phyloP scores from a whole-genome alignment of 1,284 basidiomycete genomes.

The Sporisorium scitamineum region DNA sequence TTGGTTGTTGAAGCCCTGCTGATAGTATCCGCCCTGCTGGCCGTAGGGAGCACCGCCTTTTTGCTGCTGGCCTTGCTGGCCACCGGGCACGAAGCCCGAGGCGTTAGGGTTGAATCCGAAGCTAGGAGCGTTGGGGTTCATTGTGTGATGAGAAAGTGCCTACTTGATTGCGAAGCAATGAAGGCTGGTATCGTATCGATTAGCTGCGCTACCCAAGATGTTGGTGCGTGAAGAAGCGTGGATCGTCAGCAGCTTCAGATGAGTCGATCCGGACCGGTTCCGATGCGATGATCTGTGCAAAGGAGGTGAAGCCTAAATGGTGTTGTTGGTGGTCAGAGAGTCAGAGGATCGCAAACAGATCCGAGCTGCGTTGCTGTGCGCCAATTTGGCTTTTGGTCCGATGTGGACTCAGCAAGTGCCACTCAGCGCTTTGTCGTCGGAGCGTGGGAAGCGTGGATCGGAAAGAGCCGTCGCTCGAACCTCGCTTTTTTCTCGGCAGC shows the following conservation, averaged over 20 bases:
- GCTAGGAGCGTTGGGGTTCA: conserved; percentile 69
- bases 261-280: neutral
- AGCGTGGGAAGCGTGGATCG: conserved; percentile 22
- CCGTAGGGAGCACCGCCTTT: conserved; percentile 37
- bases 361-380: conserved; percentile 5
- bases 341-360: neutral
- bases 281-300: conserved; percentile 5
- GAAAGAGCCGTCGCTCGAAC: neutral
- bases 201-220: neutral
- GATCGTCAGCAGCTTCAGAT: neutral
- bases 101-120: conserved; percentile 68
- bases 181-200: neutral
- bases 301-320: neutral
- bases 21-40: conserved; percentile 52
- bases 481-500: neutral
- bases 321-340: conserved; percentile 11
- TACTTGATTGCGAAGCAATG: neutral
- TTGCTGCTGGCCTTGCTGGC: conserved; percentile 48
- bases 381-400: neutral
- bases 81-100: conserved; percentile 63
- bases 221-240: neutral
- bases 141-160: conserved; percentile 11
- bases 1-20: conserved; percentile 48
- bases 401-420: neutral
- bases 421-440: conserved; percentile 18